Conservation (phyloP, 73 alveolate species). For the Stentor coeruleus region DNA sequence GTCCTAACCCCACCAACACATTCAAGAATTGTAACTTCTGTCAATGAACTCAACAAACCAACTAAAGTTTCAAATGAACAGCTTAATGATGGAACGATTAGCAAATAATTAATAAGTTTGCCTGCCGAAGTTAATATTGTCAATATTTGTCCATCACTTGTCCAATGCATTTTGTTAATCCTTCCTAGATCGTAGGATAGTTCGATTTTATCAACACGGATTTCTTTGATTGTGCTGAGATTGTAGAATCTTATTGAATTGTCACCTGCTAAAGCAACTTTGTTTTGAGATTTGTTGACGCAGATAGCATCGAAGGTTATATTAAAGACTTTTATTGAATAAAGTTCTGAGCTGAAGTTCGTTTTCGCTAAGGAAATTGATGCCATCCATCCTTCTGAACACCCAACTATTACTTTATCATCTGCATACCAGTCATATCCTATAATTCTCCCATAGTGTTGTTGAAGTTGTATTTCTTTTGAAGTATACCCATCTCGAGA, state of each 20-base stretch:
- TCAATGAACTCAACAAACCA: constrained; percentile 63
- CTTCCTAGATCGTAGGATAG: constrained; percentile 56
- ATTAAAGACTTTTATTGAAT: constrained; percentile 61
- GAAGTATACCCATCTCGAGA: constrained; percentile 46
- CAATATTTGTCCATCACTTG: constrained; percentile 91
- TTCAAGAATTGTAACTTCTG: constrained; percentile 59
- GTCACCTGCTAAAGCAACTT: constrained; percentile 92
- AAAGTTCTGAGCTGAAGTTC: constrained; percentile 79
- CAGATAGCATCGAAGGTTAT: constrained; percentile 81
- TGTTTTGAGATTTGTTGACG: constrained; percentile 65
- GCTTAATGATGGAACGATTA: constrained; percentile 68
- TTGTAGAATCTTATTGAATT: constrained; percentile 69
- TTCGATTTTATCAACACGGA: constrained; percentile 37
- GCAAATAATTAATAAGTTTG: constrained; percentile 52
- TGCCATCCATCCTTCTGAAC: constrained; percentile 86
- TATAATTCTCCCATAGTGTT: constrained; percentile 88
- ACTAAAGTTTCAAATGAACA: constrained; percentile 51
- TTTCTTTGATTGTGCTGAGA: constrained; percentile 76
- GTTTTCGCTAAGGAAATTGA: constrained; percentile 75
- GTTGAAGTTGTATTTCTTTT: constrained; percentile 83
- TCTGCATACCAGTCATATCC: constrained; percentile 91
- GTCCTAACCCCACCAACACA: constrained; percentile 13
- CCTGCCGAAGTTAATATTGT: constrained; percentile 85
- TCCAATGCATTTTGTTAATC: constrained; percentile 85
- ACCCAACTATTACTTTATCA: constrained; percentile 85